phyloP scores from a whole-genome alignment of 2,329 filamentous ascomycete genomes.

The Epichloe gansuensis region DNA sequence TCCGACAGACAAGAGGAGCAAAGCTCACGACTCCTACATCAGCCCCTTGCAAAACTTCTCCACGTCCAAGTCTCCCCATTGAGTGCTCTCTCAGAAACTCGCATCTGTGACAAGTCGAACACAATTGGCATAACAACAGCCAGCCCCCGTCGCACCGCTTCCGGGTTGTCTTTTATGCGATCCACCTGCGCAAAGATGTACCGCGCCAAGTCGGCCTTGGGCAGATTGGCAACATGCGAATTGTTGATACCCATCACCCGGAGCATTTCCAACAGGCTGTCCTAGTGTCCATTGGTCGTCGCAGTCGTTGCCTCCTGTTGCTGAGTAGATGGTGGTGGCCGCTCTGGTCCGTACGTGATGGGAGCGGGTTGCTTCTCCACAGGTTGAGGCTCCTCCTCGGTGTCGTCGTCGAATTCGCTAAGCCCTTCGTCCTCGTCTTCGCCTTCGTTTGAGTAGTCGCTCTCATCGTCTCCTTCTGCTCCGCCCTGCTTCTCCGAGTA shows the following conservation, averaged over 20 bases:
- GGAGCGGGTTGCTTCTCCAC: conserved; percentile 21
- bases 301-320: conserved; percentile 3
- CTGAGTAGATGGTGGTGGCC: conserved; percentile 29
- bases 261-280: conserved; percentile 4
- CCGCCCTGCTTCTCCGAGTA: conserved; percentile 42
- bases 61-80: not conserved
- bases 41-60: not conserved
- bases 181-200: not conserved
- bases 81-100: not conserved
- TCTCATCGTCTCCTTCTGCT: conserved; percentile 40
- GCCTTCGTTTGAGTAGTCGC: conserved; percentile 52
- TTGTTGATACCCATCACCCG: not conserved
- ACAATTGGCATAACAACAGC: not conserved
- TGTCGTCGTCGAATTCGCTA: conserved; percentile 53
- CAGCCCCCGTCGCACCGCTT: not conserved
- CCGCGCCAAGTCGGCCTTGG: not conserved
- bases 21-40: not conserved
- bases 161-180: not conserved
- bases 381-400: conserved; percentile 36
- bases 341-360: conserved; percentile 35
- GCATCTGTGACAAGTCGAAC: not conserved
- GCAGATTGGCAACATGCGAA: not conserved
- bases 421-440: conserved; percentile 42
- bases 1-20: not conserved
- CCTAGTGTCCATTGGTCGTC: conserved; percentile 33